Percentiles rank a stretch among this genome's conserved stretches.
Evolutionary conservation across 1,139 yeast genomes (phyloP).

Genomic region (Arxiozyma slooffiae): DNA sequence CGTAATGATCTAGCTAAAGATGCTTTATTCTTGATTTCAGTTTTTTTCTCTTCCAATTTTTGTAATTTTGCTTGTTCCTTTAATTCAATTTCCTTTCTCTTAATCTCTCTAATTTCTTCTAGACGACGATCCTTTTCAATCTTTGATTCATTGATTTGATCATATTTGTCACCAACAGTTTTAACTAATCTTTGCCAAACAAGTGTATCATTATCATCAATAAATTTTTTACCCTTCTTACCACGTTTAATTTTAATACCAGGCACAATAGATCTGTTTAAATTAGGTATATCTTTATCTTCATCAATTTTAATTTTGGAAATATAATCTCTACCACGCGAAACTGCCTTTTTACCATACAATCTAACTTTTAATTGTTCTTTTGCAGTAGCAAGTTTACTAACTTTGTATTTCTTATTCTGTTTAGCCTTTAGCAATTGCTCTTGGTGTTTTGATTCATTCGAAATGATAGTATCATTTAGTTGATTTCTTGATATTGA

Average conservation of each 20-base stretch:
- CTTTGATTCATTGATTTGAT: slow-evolving; percentile 77
- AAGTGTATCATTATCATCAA: slow-evolving; percentile 60
- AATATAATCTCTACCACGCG: slow-evolving; percentile 26
- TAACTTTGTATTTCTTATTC: slow-evolving; percentile 10
- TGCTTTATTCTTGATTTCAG: slow-evolving; percentile 64
- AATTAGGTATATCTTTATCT: slow-evolving; percentile 65
- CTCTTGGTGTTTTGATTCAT: slow-evolving; percentile 1
- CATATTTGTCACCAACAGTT: slow-evolving; percentile 74
- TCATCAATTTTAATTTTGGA: slow-evolving; percentile 56
- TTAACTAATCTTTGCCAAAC: slow-evolving; percentile 59
- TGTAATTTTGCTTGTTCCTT: slow-evolving; percentile 63
- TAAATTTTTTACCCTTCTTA: slow-evolving; percentile 87
- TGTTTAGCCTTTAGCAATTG: background rate
- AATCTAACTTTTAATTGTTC: slow-evolving; percentile 55
- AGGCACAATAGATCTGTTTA: slow-evolving; percentile 77
- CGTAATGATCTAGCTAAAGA: slow-evolving; percentile 57
- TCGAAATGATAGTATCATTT: slow-evolving; percentile 33
- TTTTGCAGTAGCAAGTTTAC: slow-evolving; percentile 49
- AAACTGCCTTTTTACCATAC: slow-evolving; percentile 47
- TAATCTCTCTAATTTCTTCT: slow-evolving; percentile 81
- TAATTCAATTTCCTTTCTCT: slow-evolving; percentile 76
- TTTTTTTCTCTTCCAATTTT: slow-evolving; percentile 67
- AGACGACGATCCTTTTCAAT: slow-evolving; percentile 80
- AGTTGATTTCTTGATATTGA: slow-evolving; percentile 56
- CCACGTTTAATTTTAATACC: slow-evolving; percentile 73